These are phyloP conservation scores for Amorphotheca resinae DNA, from an alignment of 495 filamentous ascomycete species.

Conservation along the genomic window DNA sequence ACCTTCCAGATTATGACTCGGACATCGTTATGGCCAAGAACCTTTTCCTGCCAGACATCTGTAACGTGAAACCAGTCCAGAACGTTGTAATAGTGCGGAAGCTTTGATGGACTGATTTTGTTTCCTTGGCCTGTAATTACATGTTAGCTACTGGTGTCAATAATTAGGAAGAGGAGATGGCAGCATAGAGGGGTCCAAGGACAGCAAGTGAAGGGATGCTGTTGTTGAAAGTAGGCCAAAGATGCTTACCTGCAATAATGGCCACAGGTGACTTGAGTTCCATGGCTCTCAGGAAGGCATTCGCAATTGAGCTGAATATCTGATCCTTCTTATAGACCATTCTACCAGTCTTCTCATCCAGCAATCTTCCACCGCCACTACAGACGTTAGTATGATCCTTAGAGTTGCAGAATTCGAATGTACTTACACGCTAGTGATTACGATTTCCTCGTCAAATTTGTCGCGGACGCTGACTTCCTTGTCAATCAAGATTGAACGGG, in stretches of 20 bases:
- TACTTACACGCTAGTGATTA: conserved; percentile 56
- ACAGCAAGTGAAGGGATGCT: no score
- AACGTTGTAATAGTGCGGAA: conserved; percentile 56
- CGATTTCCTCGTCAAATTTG: conserved; percentile 47
- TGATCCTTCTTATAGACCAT: conserved; percentile 35
- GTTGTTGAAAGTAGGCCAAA: not conserved
- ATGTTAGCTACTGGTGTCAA: conserved; percentile 7
- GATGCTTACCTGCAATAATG: conserved; percentile 43
- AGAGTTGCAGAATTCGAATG: not conserved
- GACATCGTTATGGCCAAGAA: conserved; percentile 13
- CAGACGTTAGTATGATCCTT: conserved; percentile 13
- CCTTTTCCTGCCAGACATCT: conserved; percentile 57
- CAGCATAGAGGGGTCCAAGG: no score
- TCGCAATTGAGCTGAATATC: conserved; percentile 20
- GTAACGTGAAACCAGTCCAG: conserved; percentile 64
- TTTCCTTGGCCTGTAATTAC: conserved; percentile 38
- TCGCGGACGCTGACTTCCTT: conserved; percentile 40
- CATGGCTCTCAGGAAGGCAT: conserved; percentile 28
- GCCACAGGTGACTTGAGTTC: conserved; percentile 32
- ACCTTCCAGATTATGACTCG: conserved; percentile 36
- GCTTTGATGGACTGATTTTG: conserved; percentile 33
- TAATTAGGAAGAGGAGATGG: no score
- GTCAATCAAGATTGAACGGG: conserved; percentile 51
- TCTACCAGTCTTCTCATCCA: conserved; percentile 24
- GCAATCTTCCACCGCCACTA: conserved; percentile 40